Conservation (phyloP, 2,329 filamentous ascomycete species). For the Ophiocordyceps australis region DNA sequence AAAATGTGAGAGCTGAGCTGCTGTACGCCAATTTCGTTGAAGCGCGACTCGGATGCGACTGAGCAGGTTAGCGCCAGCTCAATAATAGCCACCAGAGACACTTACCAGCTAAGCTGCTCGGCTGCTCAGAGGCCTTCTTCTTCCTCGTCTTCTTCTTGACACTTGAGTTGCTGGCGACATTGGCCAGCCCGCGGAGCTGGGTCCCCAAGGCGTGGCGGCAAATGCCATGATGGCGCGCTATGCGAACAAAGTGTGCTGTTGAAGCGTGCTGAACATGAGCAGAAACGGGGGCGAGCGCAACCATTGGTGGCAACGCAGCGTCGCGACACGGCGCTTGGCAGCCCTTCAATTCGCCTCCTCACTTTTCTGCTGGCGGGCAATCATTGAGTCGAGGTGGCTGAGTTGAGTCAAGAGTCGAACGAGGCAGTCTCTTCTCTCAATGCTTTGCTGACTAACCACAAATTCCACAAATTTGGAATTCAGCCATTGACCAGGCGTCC, state of each 20-base stretch:
- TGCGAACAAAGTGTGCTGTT: constrained; percentile 28
- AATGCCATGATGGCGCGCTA: constrained; percentile 28
- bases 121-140: constrained; percentile 3
- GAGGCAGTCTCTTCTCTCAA: too few species aligned
- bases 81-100: too few species aligned
- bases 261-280: constrained; percentile 20
- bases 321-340: constrained; percentile 7
- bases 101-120: constrained; percentile 22
- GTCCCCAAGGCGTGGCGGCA: constrained; percentile 15
- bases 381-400: too few species aligned
- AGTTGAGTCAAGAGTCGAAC: too few species aligned
- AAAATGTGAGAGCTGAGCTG: constrained; percentile 76
- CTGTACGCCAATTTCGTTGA: constrained; percentile 89
- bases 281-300: constrained; percentile 12
- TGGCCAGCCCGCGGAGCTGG: constrained; percentile 25
- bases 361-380: too few species aligned
- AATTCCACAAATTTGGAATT: too few species aligned
- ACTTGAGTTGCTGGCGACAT: constrained; percentile 9
- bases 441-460: too few species aligned
- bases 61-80: background rate
- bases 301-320: constrained; percentile 9
- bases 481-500: too few species aligned
- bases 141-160: too few species aligned
- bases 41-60: constrained; percentile 44
- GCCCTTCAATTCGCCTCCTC: too few species aligned